A percentile compares a stretch with the other conserved stretches of the same genome.
Conservation (phyloP, 345 rosid genomes). For the Dipteronia sinensis region DNA sequence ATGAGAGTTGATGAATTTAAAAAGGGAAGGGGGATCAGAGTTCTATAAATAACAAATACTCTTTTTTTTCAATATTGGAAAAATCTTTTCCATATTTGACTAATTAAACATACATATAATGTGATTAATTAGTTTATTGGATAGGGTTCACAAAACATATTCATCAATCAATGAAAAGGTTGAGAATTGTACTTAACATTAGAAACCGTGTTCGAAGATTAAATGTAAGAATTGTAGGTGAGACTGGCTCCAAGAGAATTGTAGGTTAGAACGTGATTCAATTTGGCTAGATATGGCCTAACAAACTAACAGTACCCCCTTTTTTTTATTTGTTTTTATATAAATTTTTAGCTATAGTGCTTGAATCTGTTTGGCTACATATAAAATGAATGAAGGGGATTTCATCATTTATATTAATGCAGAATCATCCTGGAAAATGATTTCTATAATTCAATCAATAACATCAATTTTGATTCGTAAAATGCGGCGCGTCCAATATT, state of each 20-base stretch:
- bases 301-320: background rate
- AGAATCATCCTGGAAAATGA: background rate
- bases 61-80: no score
- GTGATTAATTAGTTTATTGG: background rate
- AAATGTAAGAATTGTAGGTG: constrained; percentile 5
- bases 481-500: background rate
- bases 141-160: background rate
- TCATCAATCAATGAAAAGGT: no score
- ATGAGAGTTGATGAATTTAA: background rate
- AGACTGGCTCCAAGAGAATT: background rate
- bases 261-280: background rate
- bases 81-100: background rate
- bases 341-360: background rate
- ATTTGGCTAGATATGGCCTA: background rate
- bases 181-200: no score
- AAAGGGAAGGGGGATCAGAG: background rate
- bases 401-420: background rate
- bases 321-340: background rate
- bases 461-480: background rate
- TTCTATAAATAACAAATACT: background rate
- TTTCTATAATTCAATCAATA: background rate
- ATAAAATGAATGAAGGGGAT: background rate
- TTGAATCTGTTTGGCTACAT: background rate
- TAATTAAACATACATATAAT: background rate
- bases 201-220: background rate